Percentiles rank a stretch among this genome's conserved stretches.
Conservation (phyloP, 352 stramenopile genomes). For the Globisporangium rhizosaccharum region DNA sequence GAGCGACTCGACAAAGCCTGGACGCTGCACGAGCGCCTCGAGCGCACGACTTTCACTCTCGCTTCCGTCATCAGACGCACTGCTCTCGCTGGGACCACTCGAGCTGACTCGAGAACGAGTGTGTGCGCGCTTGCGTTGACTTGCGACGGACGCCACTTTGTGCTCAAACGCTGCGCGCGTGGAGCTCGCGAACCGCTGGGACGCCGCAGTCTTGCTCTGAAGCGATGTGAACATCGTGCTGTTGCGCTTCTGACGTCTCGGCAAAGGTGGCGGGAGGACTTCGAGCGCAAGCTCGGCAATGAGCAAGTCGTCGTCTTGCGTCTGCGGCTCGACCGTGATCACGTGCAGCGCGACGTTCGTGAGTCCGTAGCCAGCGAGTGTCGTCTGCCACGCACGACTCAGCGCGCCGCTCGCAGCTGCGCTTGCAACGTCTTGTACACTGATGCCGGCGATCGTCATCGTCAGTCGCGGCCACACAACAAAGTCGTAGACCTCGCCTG, state of each 20-base stretch:
- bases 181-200: conserved; percentile 1
- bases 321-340: conserved; percentile 10
- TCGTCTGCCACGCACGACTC: not conserved
- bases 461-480: conserved; percentile 9
- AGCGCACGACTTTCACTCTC: too few species aligned
- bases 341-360: conserved; percentile 7
- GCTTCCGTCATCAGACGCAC: too few species aligned
- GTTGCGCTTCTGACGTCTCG: conserved; percentile 7
- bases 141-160: too few species aligned
- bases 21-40: too few species aligned
- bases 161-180: conserved; percentile 10
- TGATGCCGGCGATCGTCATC: conserved; percentile 12
- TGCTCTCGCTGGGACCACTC: too few species aligned
- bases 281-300: conserved; percentile 10
- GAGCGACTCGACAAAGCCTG: too few species aligned
- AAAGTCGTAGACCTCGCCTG: conserved; percentile 10
- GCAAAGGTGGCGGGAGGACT: conserved; percentile 1
- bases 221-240: conserved; percentile 5
- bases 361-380: conserved; percentile 6
- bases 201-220: not conserved
- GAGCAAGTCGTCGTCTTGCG: conserved; percentile 3
- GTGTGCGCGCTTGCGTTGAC: too few species aligned
- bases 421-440: not conserved
- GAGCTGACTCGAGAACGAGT: too few species aligned
- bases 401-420: not conserved